Base-by-base conservation (phyloP, 306 rosid genomes). In the Inga leiocalycina region DNA sequence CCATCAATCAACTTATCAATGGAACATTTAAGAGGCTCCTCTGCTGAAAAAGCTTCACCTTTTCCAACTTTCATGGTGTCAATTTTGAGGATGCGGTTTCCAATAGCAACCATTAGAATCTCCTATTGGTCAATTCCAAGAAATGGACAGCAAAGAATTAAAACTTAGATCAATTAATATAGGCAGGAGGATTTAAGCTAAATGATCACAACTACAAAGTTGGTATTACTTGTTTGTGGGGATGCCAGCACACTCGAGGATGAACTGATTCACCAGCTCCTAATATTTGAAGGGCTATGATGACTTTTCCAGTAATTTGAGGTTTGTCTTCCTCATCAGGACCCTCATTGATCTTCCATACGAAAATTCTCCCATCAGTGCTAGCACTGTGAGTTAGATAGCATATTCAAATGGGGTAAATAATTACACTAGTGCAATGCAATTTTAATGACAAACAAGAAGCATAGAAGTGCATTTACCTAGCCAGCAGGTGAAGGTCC, bases 191-290 rank as follows among this genome's bases (percentile, higher is more conserved):
- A 85, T 83, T 79, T 12, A 46, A 64, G 74, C 64, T 75, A 54
- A 51, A 71, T 30, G 68, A 59, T 69, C 75, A 43, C 65, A 77
- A 54, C 52, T 64, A 64, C 35, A 67, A 80, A 76, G 64, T 76
- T 17, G 34, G 10, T 11, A 37, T 88, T 90, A 92, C 96, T 89
- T 90, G 96, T 85, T 92, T 92, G 88, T 90, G 96, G 77, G 93
- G 93, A 84, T 92, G 96, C 96, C 96, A 92, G 86, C 96, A 92
- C 43, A 92, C 85, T 80, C 93, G 88, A 34, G 96, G 96, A 80
- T 90, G 92, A 75, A 92, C 87, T 34, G 89, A 76, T 76, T 90
- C 89, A 71, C 88, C 85, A 76, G 64, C 87, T 75, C 88, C 96
- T 77, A 76, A 79, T 74, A 92, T 92, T 74, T 92, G 93, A 82